A percentile compares a stretch with the other conserved stretches of the same genome.
phyloP scores from a whole-genome alignment of 768 basidiomycete species.

The Tylopilus subfusipes region DNA sequence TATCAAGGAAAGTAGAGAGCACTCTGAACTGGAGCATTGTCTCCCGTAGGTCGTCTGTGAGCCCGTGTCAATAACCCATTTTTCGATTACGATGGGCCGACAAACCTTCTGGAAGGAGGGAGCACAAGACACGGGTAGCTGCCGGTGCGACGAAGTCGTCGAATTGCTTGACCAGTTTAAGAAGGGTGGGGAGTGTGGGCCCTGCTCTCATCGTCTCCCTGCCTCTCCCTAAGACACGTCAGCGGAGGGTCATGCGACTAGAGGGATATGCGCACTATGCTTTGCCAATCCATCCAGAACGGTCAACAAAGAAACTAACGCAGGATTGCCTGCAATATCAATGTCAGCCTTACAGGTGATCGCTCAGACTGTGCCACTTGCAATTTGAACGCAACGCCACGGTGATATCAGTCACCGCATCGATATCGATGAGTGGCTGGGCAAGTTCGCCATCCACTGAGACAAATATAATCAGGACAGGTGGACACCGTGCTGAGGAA shows the following conservation, averaged over 20 bases:
- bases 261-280: conserved; percentile 5
- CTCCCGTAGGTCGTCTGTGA: conserved; percentile 17
- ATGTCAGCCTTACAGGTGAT: not conserved
- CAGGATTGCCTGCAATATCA: conserved; percentile 14
- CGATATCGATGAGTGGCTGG: conserved; percentile 14
- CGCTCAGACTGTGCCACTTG: not conserved
- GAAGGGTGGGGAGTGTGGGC: conserved; percentile 9
- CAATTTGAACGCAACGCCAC: conserved; percentile 17
- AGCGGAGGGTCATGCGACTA: not conserved
- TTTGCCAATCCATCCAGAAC: conserved; percentile 18
- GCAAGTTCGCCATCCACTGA: conserved; percentile 16
- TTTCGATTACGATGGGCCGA: not conserved
- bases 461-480: not conserved
- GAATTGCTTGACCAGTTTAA: conserved; percentile 17
- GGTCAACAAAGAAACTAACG: conserved; percentile 21
- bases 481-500: not conserved
- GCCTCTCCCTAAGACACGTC: not conserved
- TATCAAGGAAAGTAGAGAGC: conserved; percentile 17
- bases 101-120: conserved; percentile 23
- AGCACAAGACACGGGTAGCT: conserved; percentile 24
- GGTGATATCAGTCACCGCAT: conserved; percentile 16
- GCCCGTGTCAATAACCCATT: not conserved
- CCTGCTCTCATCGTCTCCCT: conserved; percentile 8
- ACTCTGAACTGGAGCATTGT: conserved; percentile 16
- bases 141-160: conserved; percentile 31